These are phyloP conservation scores for Cyanidioschyzon merolae DNA, from an alignment of 23 red algal species.

Conservation along the genomic window DNA sequence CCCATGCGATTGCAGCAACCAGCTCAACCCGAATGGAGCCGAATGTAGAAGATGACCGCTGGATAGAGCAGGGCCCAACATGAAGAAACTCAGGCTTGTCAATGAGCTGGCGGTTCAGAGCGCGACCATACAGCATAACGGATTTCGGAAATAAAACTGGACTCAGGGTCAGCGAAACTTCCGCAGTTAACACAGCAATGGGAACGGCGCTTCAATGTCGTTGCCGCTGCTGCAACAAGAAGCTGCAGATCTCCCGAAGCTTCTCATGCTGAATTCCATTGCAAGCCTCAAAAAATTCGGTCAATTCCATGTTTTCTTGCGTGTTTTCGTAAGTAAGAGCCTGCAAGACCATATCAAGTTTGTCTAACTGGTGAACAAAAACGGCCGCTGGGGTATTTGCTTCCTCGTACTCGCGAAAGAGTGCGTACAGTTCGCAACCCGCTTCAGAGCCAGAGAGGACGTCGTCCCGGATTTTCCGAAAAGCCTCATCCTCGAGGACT, in stretches of 20 bases:
- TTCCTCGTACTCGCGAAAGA: conserved; percentile 87
- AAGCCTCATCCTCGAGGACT: conserved; percentile 48
- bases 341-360: conserved; percentile 92
- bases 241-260: too few species aligned
- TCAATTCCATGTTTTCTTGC: not conserved
- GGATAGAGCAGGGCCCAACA: too few species aligned
- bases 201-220: not conserved
- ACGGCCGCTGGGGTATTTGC: conserved; percentile 35
- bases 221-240: not conserved
- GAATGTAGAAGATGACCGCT: too few species aligned
- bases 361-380: conserved; percentile 82
- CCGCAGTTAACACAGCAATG: too few species aligned
- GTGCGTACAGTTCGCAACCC: conserved; percentile 45
- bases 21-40: too few species aligned
- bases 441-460: conserved; percentile 19
- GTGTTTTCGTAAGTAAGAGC: conserved; percentile 63
- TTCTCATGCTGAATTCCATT: too few species aligned
- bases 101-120: too few species aligned
- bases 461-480: conserved; percentile 58
- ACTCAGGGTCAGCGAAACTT: too few species aligned
- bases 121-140: too few species aligned
- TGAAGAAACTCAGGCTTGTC: too few species aligned
- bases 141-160: too few species aligned
- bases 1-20: too few species aligned
- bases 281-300: conserved; percentile 11